phyloP scores from a whole-genome alignment of 2,329 filamentous ascomycete genomes.

The Clonostachys rhizophaga region DNA sequence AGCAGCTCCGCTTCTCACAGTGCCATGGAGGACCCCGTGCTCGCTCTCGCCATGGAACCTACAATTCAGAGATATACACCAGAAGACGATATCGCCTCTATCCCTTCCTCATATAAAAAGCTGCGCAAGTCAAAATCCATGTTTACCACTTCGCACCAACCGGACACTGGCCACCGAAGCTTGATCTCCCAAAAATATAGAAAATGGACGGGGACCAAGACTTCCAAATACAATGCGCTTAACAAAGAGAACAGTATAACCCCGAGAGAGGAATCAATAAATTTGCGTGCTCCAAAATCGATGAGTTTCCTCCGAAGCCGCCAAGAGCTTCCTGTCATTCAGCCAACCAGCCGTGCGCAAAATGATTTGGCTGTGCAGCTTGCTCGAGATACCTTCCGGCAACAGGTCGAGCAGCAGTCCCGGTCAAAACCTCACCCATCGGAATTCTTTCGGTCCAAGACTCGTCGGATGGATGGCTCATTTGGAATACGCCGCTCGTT shows the following conservation, averaged over 20 bases:
- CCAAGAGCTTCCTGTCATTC: constrained; percentile 12
- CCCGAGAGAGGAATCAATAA: constrained; percentile 1
- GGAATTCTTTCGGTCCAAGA: constrained; percentile 33
- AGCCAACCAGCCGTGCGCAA: constrained; percentile 8
- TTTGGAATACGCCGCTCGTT: constrained; percentile 42
- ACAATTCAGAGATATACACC: constrained; percentile 33
- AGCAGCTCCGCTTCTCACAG: no score
- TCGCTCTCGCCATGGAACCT: constrained; percentile 22
- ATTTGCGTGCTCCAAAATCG: constrained; percentile 44
- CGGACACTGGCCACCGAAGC: constrained; percentile 4
- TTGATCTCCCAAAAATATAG: constrained; percentile 3
- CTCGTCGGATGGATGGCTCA: constrained; percentile 21
- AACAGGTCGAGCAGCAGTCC: constrained; percentile 24
- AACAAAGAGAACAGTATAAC: constrained; percentile 21
- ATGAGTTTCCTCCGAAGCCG: constrained; percentile 44
- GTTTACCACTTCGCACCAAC: constrained; percentile 28
- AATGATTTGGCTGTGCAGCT: constrained; percentile 27
- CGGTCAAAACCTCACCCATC: constrained; percentile 35
- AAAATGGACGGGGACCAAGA: not conserved
- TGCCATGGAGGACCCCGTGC: constrained; percentile 4
- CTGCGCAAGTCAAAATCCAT: constrained; percentile 53
- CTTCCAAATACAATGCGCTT: constrained; percentile 2
- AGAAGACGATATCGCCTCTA: constrained; percentile 41
- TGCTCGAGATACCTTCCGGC: constrained; percentile 26
- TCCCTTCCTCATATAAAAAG: constrained; percentile 32